A percentile compares a stretch with the other conserved stretches of the same genome.
Conservation (phyloP, 2,329 filamentous ascomycete genomes). For the Trichoderma semiorbis region DNA sequence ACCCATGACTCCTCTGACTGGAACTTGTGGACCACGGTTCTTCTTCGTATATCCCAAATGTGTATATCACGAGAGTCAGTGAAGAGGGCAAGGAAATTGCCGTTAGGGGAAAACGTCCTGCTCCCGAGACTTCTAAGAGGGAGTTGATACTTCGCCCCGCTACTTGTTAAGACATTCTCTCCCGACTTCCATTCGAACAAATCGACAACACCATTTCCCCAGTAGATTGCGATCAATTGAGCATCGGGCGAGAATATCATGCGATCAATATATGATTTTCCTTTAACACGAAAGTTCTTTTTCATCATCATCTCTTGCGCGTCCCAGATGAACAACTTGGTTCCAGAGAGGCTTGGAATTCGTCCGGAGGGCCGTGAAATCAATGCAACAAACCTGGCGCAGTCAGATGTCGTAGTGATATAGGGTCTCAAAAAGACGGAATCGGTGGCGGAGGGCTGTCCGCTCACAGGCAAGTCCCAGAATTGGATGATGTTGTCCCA, state of each 20-base stretch:
- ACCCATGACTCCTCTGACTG: accelerated
- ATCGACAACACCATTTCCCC: background rate
- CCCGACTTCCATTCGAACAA: background rate
- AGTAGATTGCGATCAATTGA: background rate
- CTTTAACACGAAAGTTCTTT: background rate
- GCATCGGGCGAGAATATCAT: background rate
- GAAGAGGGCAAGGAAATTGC: background rate
- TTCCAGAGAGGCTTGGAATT: background rate
- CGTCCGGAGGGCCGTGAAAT: accelerated
- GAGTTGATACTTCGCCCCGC: accelerated
- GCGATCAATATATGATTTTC: accelerated
- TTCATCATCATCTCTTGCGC: background rate
- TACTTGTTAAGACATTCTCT: too few species aligned
- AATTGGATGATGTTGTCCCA: accelerated
- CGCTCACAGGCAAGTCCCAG: background rate
- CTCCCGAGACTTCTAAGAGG: accelerated
- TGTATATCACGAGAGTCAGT: background rate
- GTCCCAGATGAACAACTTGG: background rate
- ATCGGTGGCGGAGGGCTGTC: background rate
- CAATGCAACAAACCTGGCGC: background rate
- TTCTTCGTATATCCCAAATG: background rate
- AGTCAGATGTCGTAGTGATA: background rate
- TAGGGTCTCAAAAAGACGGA: background rate
- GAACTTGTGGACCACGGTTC: background rate
- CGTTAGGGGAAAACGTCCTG: background rate